Evolutionary conservation across 2,329 filamentous ascomycete species (phyloP).

Genomic region (Beauveria rudraprayagi): DNA sequence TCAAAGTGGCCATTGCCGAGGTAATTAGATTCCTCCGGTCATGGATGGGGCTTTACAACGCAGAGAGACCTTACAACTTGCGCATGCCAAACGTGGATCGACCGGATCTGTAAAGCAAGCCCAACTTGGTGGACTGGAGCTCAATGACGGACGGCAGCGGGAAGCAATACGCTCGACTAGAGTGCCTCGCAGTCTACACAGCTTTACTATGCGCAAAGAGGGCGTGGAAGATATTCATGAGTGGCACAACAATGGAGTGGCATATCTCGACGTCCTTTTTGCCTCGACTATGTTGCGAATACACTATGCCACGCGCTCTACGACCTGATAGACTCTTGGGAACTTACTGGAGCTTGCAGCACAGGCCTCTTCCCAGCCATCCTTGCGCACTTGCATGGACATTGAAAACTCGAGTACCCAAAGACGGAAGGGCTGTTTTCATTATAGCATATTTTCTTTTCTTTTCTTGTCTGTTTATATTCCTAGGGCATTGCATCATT

Average conservation of each 20-base stretch:
- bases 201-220: too few relatives aligned
- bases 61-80: background rate
- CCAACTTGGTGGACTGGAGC: background rate
- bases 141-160: background rate
- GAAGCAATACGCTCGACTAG: background rate
- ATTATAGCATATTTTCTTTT: background rate
- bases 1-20: background rate
- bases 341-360: background rate
- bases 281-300: too few relatives aligned
- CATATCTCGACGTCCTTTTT: too few relatives aligned
- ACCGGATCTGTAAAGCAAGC: background rate
- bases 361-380: background rate
- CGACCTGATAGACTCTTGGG: too few relatives aligned
- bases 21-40: background rate
- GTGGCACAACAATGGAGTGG: too few relatives aligned
- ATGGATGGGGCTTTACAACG: conserved; percentile 8
- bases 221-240: too few relatives aligned
- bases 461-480: background rate
- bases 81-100: conserved; percentile 5
- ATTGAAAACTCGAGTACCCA: background rate
- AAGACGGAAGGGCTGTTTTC: background rate
- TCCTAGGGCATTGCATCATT: conserved; percentile 1
- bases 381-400: background rate
- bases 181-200: too few relatives aligned
- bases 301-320: too few relatives aligned